Conservation (phyloP, 2,329 filamentous ascomycete genomes). For the Fusarium sp. region DNA sequence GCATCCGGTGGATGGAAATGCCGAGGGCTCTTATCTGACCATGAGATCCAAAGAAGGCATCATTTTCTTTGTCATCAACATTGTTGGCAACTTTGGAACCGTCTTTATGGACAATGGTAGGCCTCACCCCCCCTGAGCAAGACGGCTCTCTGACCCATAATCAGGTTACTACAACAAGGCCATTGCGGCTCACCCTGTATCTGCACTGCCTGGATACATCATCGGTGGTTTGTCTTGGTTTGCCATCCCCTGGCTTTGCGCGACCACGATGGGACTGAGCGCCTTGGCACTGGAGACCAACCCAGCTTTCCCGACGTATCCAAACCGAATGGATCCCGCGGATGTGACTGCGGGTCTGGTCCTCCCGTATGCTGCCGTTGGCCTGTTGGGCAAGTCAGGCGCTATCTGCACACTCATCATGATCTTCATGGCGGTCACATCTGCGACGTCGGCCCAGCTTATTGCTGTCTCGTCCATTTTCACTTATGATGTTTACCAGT, state of each 20-base stretch:
- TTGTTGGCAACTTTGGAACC: slow-evolving; percentile 85
- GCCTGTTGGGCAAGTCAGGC: slow-evolving; percentile 72
- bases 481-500: slow-evolving; percentile 43
- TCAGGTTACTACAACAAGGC: slow-evolving; percentile 91
- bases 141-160: background rate
- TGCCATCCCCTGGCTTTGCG: slow-evolving; percentile 90
- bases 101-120: slow-evolving; percentile 83
- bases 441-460: slow-evolving; percentile 83
- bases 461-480: slow-evolving; percentile 89
- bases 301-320: slow-evolving; percentile 60
- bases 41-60: slow-evolving; percentile 82
- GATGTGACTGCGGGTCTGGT: slow-evolving; percentile 89
- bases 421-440: slow-evolving; percentile 77
- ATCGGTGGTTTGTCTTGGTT: slow-evolving; percentile 92
- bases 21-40: slow-evolving; percentile 86
- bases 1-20: slow-evolving; percentile 86
- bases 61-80: slow-evolving; percentile 94
- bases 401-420: slow-evolving; percentile 45
- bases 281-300: slow-evolving; percentile 80
- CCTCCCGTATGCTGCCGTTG: slow-evolving; percentile 87
- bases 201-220: slow-evolving; percentile 90
- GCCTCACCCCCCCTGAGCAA: background rate
- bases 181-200: slow-evolving; percentile 87
- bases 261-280: slow-evolving; percentile 89
- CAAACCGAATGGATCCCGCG: slow-evolving; percentile 58